Evolutionary conservation across 129 eudicot species (phyloP), one percentile per base, ranked within the genome.

Genomic region (Chrysanthemum seticuspe): DNA sequence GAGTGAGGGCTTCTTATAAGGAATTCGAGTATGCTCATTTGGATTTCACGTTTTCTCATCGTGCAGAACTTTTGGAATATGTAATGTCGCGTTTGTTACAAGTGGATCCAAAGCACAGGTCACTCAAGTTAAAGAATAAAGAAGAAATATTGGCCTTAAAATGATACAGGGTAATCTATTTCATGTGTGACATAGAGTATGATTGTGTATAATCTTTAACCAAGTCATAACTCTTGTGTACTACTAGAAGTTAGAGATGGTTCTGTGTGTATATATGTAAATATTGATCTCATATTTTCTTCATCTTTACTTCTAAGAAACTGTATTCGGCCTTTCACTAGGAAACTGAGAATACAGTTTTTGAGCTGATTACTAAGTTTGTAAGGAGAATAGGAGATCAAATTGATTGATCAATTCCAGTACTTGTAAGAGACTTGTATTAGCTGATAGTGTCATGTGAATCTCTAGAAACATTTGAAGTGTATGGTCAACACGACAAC

Each of bases 11-110:
- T 10, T 87, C 98, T 0, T 94, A 82, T 54, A 88, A 89, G 2
- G 93, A 94, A 74, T 94, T 85, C n/a, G 93, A 94, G 70, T 94
- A 87, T 50, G 96, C 98, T 3, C 98, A 94, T 57, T 78, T 94
- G 86, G 98, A 94, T 71, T 90, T 94, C 64, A 94, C 93, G 7
- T 94, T 94, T 72, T 87, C 98, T 10, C 98, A 94, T 47, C 90
- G 85, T 3, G 96, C 88, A 74, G 98, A 94, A n/a, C 97, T 94
- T 2, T 36, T 94, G 79, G 84, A 89, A 5, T 94, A 94, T 52
- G 98, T 94, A 14, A 87, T 90, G 97, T 87, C 97, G 2, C 90
- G 98, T 1, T 77, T 94, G 72, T 55, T 82, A 18, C 81, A 80
- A 7, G 93, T 84, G 67, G 88, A 80, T 1, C 34, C 82, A 13